Conservation (phyloP, 345 rosid genomes). For the Pistacia vera region DNA sequence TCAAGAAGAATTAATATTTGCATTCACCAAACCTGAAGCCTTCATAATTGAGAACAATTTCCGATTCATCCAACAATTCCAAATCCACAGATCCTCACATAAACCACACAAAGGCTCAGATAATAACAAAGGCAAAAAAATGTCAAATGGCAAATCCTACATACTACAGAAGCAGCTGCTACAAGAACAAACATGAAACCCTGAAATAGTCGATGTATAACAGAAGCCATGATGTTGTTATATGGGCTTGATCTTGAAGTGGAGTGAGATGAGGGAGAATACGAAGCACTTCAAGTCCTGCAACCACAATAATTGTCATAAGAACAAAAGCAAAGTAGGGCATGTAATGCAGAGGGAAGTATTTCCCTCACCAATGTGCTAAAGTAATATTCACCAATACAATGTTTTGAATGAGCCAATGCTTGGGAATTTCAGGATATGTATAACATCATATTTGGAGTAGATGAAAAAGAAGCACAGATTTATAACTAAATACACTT, state of each 20-base stretch:
- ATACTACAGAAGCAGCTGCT: conserved; percentile 3
- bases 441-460: not conserved
- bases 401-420: not conserved
- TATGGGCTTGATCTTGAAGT: conserved; percentile 99
- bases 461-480: not conserved
- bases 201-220: not conserved
- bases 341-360: not conserved
- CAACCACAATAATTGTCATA: conserved; percentile 34
- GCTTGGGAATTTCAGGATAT: not conserved
- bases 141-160: conserved; percentile 17
- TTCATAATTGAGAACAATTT: conserved; percentile 1
- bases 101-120: conserved; percentile 14
- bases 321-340: conserved; percentile 3
- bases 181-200: conserved; percentile 11
- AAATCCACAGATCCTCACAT: conserved; percentile 9
- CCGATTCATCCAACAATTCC: not conserved
- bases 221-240: conserved; percentile 25
- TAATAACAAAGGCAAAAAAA: conserved; percentile 1
- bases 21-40: not conserved
- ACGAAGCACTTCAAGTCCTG: conserved; percentile 99
- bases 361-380: not conserved
- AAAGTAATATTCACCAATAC: not conserved
- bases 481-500: not conserved
- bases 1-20: not conserved
- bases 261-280: conserved; percentile 98